These are phyloP conservation scores for Aspergillus ibericus DNA, from an alignment of 2,329 filamentous ascomycete genomes.

Conservation along the genomic window DNA sequence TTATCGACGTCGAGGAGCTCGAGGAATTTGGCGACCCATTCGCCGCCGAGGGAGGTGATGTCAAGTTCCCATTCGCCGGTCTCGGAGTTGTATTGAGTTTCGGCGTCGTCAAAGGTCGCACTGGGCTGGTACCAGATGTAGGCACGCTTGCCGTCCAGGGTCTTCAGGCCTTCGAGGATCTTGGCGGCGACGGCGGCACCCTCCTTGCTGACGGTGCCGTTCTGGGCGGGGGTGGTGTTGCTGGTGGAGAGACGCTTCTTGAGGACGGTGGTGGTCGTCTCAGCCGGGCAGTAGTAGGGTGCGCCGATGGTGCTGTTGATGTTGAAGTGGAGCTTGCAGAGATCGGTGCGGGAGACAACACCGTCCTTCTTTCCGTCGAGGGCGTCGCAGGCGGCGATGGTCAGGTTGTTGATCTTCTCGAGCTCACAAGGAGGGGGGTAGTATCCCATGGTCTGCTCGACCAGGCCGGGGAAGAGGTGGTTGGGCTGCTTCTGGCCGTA, in stretches of 20 bases:
- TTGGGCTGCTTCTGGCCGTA: slow-evolving; percentile 46
- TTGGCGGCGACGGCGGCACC: slow-evolving; percentile 35
- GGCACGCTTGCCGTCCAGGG: slow-evolving; percentile 40
- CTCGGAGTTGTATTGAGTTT: slow-evolving; percentile 28
- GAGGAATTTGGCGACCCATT: slow-evolving; percentile 37
- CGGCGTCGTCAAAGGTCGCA: slow-evolving; percentile 28
- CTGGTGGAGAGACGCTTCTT: slow-evolving; percentile 23
- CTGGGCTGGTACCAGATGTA: slow-evolving; percentile 40
- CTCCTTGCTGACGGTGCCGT: slow-evolving; percentile 29
- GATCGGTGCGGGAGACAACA: slow-evolving; percentile 52
- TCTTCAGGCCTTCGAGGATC: slow-evolving; percentile 44
- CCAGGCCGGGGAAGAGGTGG: slow-evolving; percentile 40
- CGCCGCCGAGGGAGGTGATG: slow-evolving; percentile 38
- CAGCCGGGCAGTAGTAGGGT: slow-evolving; percentile 46
- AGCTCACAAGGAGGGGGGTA: slow-evolving; percentile 41
- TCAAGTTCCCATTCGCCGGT: slow-evolving; percentile 32
- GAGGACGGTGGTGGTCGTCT: slow-evolving; percentile 24
- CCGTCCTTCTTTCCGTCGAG: slow-evolving; percentile 58
- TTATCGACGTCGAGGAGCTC: slow-evolving; percentile 35
- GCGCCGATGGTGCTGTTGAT: slow-evolving; percentile 48
- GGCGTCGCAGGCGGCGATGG: slow-evolving; percentile 56
- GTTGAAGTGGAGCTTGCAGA: slow-evolving; percentile 51
- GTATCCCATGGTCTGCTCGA: slow-evolving; percentile 45
- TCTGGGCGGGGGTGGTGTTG: slow-evolving; percentile 29
- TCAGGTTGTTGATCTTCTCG: slow-evolving; percentile 48